These are phyloP conservation scores for Penicillium sp. DNA, from an alignment of 2,329 filamentous ascomycete species.

Conservation along the genomic window DNA sequence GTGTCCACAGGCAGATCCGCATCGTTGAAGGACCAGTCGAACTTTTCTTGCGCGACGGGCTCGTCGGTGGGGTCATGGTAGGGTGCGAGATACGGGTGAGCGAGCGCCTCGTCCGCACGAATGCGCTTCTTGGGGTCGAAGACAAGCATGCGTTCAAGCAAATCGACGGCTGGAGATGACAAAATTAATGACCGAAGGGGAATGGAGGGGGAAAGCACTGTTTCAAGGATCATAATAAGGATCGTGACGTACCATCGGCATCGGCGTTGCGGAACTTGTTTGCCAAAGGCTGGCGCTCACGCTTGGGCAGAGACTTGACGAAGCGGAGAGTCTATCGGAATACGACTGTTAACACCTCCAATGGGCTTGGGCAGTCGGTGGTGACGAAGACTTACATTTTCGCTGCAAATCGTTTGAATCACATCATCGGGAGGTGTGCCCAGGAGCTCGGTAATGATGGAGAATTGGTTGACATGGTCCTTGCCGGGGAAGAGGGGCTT, in stretches of 20 bases:
- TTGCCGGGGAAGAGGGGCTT: slow-evolving; percentile 98
- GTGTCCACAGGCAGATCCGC: slow-evolving; percentile 94
- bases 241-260: slow-evolving; percentile 57
- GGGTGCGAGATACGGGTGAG: slow-evolving; percentile 87
- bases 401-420: slow-evolving; percentile 96
- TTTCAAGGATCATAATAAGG: too few species aligned
- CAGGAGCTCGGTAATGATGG: slow-evolving; percentile 95
- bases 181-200: slow-evolving; percentile 9
- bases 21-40: slow-evolving; percentile 99
- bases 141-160: slow-evolving; percentile 94
- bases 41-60: slow-evolving; percentile 92
- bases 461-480: slow-evolving; percentile 99
- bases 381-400: slow-evolving; percentile 63
- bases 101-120: slow-evolving; percentile 76
- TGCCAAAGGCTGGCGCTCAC: slow-evolving; percentile 77
- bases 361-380: not conserved
- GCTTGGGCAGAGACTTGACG: slow-evolving; percentile 92
- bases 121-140: slow-evolving; percentile 97
- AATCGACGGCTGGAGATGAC: slow-evolving; percentile 65
- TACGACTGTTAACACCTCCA: slow-evolving; percentile 20
- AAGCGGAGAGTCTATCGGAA: slow-evolving; percentile 75
- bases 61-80: slow-evolving; percentile 98
- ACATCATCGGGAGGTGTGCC: slow-evolving; percentile 97
- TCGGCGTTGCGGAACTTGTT: slow-evolving; percentile 97
- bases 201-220: not conserved